Conservation (phyloP, 1,284 basidiomycete species). For the Moniliophthora roreri region DNA sequence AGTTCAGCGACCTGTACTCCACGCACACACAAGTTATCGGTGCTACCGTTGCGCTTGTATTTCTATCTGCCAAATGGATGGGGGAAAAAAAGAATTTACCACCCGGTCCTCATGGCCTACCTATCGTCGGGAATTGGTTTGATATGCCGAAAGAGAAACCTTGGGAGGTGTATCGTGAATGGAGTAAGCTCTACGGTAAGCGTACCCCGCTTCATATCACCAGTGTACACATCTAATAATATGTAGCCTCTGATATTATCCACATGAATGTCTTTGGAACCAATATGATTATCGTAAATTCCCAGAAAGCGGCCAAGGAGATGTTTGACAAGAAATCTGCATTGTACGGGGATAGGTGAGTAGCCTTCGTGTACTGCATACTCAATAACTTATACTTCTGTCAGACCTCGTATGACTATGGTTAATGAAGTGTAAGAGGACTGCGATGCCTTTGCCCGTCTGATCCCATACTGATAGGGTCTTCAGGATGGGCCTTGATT, state of each 20-base stretch:
- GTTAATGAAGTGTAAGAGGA: constrained; percentile 22
- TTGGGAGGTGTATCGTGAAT: constrained; percentile 19
- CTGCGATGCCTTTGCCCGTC: not conserved
- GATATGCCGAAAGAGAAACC: constrained; percentile 17
- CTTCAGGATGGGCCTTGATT: constrained; percentile 36
- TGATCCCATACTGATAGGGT: not conserved
- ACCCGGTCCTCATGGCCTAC: constrained; percentile 16
- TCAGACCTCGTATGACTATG: constrained; percentile 24
- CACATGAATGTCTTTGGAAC: constrained; percentile 25
- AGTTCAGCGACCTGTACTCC: not conserved
- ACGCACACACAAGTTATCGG: not conserved
- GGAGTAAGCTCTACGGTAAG: constrained; percentile 19
- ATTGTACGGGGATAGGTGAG: constrained; percentile 28
- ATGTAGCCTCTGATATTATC: constrained; percentile 27
- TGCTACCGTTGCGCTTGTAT: not conserved
- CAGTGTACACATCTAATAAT: not conserved
- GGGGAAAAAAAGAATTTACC: constrained; percentile 2
- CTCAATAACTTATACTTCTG: not conserved
- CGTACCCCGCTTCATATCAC: not conserved
- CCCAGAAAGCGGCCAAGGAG: constrained; percentile 20
- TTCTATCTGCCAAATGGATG: not conserved
- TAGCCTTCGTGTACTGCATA: no score
- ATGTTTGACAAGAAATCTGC: constrained; percentile 25
- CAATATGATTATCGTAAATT: constrained; percentile 24
- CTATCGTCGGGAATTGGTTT: constrained; percentile 21